phyloP scores from a whole-genome alignment of 83 land plant genomes.

The Picea abies region DNA sequence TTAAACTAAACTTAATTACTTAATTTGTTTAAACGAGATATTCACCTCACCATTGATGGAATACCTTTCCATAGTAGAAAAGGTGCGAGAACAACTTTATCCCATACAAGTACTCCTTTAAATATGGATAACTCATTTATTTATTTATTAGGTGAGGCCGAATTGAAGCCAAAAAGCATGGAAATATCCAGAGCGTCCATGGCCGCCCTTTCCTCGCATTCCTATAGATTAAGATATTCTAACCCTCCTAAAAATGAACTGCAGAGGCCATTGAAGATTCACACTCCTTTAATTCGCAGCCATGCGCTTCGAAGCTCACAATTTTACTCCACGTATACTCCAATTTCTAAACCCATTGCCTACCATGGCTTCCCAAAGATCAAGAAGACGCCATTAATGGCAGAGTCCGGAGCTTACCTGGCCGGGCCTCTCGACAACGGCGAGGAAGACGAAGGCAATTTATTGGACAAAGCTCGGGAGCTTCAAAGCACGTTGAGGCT shows the following conservation, averaged over 20 bases:
- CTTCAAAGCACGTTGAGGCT: slow-evolving; percentile 60
- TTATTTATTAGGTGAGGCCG: too few species aligned
- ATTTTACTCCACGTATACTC: not conserved
- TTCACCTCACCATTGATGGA: too few species aligned
- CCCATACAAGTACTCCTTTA: too few species aligned
- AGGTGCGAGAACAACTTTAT: too few species aligned
- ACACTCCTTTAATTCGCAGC: not conserved
- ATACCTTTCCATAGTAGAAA: too few species aligned
- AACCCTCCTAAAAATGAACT: not conserved
- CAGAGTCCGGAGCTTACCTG: slow-evolving; percentile 4
- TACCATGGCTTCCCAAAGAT: not conserved
- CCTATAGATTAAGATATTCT: not conserved
- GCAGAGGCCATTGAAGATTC: not conserved
- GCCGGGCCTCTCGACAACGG: not conserved
- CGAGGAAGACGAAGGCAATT: slow-evolving; percentile 1
- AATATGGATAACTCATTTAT: too few species aligned
- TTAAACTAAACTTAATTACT: too few species aligned
- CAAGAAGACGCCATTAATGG: not conserved
- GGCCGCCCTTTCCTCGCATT: not conserved
- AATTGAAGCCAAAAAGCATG: not conserved
- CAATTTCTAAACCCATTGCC: not conserved
- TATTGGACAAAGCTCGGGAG: not conserved
- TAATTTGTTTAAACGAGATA: too few species aligned
- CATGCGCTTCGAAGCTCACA: not conserved
- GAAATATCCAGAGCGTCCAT: not conserved